phyloP scores from a whole-genome alignment of 148 eudicot species.

The Fagopyrum esculentum region DNA sequence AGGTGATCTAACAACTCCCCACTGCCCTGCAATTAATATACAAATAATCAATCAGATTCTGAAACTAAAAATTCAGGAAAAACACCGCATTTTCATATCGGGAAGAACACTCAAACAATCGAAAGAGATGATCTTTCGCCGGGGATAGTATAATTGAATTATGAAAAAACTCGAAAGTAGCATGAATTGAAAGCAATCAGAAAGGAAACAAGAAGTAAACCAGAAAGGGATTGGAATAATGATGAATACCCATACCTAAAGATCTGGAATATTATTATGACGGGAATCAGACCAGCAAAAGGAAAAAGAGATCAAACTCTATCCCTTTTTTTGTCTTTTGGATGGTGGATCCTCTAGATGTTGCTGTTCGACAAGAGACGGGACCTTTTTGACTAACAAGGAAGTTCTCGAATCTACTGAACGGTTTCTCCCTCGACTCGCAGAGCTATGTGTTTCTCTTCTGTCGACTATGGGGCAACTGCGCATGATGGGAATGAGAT shows the following conservation, averaged over 20 bases:
- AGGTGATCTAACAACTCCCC: not conserved
- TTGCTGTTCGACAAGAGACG: not conserved
- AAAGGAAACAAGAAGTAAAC: not conserved
- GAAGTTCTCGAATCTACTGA: conserved; percentile 1
- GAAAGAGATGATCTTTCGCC: not conserved
- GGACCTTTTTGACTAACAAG: not conserved
- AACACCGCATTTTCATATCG: not conserved
- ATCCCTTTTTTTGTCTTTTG: not conserved
- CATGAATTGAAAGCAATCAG: not conserved
- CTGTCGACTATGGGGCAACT: not conserved
- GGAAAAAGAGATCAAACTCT: conserved; percentile 1
- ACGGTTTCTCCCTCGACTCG: not conserved
- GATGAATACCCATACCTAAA: not conserved
- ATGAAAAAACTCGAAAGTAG: not conserved
- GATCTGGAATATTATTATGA: conserved; percentile 7
- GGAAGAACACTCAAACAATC: not conserved
- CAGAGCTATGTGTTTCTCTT: not conserved
- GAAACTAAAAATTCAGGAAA: not conserved
- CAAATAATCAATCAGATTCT: not conserved
- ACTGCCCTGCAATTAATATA: not conserved
- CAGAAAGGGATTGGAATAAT: not conserved
- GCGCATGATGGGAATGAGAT: not conserved
- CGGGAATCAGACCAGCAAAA: not conserved
- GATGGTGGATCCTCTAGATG: not conserved
- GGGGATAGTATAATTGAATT: not conserved